Percentiles rank a stretch among this genome's conserved stretches.
These are phyloP conservation scores for Papilionanthe hybrid DNA, from an alignment of 116 monocot species.

Conservation along the genomic window DNA sequence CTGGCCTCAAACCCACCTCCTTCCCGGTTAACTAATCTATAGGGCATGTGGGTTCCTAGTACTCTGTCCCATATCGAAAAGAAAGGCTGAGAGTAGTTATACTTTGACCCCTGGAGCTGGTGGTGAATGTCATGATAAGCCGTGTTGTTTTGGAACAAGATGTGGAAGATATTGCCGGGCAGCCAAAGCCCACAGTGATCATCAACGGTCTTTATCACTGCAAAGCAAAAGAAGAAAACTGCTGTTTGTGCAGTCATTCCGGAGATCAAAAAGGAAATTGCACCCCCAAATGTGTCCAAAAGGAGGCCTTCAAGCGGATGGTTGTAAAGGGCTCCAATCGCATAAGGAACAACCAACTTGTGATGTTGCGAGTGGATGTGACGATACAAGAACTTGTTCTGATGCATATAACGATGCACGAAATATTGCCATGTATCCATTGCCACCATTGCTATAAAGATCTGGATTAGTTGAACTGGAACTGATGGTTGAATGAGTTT, in stretches of 20 bases:
- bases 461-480: slow-evolving; percentile 55
- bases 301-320: slow-evolving; percentile 86
- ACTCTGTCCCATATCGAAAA: slow-evolving; percentile 76
- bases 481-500: slow-evolving; percentile 39
- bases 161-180: slow-evolving; percentile 64
- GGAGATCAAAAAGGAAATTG: slow-evolving; percentile 64
- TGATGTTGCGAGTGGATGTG: slow-evolving; percentile 87
- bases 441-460: slow-evolving; percentile 56
- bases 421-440: slow-evolving; percentile 95
- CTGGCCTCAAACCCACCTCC: slow-evolving; percentile 71
- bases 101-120: slow-evolving; percentile 78
- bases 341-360: slow-evolving; percentile 65
- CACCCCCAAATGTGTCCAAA: slow-evolving; percentile 77
- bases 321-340: slow-evolving; percentile 78
- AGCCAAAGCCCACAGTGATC: slow-evolving; percentile 83
- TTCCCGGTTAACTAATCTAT: slow-evolving; percentile 30
- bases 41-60: slow-evolving; percentile 72
- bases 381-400: slow-evolving; percentile 70
- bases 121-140: slow-evolving; percentile 91
- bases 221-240: slow-evolving; percentile 75
- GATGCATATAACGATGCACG: slow-evolving; percentile 86
- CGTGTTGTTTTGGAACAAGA: slow-evolving; percentile 70
- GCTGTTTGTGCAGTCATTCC: slow-evolving; percentile 77
- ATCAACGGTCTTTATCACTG: slow-evolving; percentile 65
- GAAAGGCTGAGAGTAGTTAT: slow-evolving; percentile 81